Evolutionary conservation across 2,329 filamentous ascomycete genomes (phyloP).

Genomic region (Neophaeococcomyces aloes): DNA sequence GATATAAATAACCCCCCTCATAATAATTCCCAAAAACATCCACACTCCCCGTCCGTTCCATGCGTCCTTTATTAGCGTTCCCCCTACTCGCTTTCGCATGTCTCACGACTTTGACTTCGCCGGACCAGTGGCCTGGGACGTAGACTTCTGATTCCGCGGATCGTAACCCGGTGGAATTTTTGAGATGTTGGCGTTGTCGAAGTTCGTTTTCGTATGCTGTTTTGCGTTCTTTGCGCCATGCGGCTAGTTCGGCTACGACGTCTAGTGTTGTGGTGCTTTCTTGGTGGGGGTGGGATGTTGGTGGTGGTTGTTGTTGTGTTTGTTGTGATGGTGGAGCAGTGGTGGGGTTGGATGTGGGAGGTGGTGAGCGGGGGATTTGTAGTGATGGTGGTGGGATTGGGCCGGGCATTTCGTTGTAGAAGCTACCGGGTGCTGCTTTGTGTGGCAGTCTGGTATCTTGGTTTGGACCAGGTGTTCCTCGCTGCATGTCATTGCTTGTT

Average conservation of each 20-base stretch:
- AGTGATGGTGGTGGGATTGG: slow-evolving; percentile 7
- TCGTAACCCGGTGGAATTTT: background rate
- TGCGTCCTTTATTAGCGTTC: slow-evolving; percentile 9
- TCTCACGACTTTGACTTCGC: slow-evolving; percentile 48
- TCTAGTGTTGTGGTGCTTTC: slow-evolving; percentile 29
- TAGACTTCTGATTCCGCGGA: slow-evolving; percentile 15
- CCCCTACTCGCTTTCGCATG: slow-evolving; percentile 25
- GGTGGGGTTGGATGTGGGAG: slow-evolving; percentile 12
- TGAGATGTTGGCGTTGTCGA: background rate
- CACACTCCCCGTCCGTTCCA: slow-evolving; percentile 34
- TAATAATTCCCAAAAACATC: slow-evolving; percentile 46
- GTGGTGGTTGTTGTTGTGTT: too few relatives aligned
- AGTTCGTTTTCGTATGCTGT: slow-evolving; percentile 34
- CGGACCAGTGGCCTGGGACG: slow-evolving; percentile 50
- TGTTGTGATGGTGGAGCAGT: slow-evolving; percentile 6
- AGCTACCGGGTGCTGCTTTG: slow-evolving; percentile 7
- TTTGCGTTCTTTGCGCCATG: slow-evolving; percentile 45
- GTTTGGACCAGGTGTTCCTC: background rate
- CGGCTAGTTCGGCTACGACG: slow-evolving; percentile 43
- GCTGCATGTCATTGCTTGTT: slow-evolving; percentile 15
- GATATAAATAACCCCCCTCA: slow-evolving; percentile 43
- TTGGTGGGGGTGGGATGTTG: slow-evolving; percentile 8
- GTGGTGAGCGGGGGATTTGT: slow-evolving; percentile 1
- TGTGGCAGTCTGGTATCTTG: slow-evolving; percentile 3
- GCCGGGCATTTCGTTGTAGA: slow-evolving; percentile 10